Base-by-base conservation (phyloP, 164 flowering plant species). In the Annona squamosa region DNA sequence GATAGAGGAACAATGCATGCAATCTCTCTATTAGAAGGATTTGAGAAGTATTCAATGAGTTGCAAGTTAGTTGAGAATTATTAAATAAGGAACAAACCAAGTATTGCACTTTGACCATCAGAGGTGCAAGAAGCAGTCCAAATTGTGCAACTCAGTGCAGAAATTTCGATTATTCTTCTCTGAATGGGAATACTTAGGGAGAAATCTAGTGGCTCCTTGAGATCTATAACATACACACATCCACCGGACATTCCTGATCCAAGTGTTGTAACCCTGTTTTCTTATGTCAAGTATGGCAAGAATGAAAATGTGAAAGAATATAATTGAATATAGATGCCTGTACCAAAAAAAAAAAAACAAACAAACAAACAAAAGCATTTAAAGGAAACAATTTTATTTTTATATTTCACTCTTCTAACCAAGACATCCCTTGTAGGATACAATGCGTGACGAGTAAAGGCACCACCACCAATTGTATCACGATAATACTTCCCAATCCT, bases 41-140 rank as follows among this genome's bases (percentile, higher is more conserved):
- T 61, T 44, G 17, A 5, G 26, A 48, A 59, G 71, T 26, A 67
- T 37, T 46, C 13, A 52, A 46, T 47, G 17, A 5, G 46, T 1
- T 17, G 46, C 42, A 48, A 52, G 2, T 52, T 16, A 52, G 59
- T 16, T 47, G 62, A 62, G 77, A 65, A 48, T 46, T 7, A 62
- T 19, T 26, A 57, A 37, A 0, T 37, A 61, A 26, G 70, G 45
- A 77, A 81, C 90, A 82, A 86, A 76, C 98, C 98, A 72, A 92
- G 77, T 12, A 83, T 86, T 46, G 91, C 93, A 75, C 67, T 83
- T 71, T 73, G 74, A 19, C 84, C 81, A 79, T 80, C 75, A 69
- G 72, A 65, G 71, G 81, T 75, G 82, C 85, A 90, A 81, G 90
- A 97, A 72, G 90, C 90, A 41, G 89, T 83, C 98, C 98, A 94